phyloP scores from a whole-genome alignment of 768 basidiomycete genomes.

The Fomitopsis pulvina region DNA sequence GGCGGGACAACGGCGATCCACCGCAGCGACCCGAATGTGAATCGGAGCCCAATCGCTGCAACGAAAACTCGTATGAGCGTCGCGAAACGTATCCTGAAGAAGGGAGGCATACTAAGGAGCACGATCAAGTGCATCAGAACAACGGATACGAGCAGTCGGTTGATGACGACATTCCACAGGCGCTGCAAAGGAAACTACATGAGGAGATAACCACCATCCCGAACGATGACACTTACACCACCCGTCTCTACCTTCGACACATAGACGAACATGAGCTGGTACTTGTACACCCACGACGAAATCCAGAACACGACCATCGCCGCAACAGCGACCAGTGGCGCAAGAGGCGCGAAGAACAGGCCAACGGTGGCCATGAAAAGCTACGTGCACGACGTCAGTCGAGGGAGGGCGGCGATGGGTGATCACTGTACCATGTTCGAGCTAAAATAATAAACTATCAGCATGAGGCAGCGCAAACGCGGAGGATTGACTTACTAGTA shows the following conservation, averaged over 20 bases:
- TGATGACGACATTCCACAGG: slow-evolving; percentile 91
- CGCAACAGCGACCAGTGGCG: slow-evolving; percentile 82
- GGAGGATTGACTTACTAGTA: slow-evolving; percentile 55
- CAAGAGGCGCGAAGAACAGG: slow-evolving; percentile 89
- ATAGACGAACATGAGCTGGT: slow-evolving; percentile 94
- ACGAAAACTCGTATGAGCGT: neutral
- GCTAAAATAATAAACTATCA: neutral
- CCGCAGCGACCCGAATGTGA: slow-evolving; percentile 58
- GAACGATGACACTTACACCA: slow-evolving; percentile 51
- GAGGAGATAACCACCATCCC: neutral
- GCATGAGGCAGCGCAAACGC: neutral
- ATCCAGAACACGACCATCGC: slow-evolving; percentile 85
- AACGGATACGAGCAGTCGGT: slow-evolving; percentile 73
- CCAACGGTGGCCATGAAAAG: slow-evolving; percentile 92
- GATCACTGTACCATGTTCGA: slow-evolving; percentile 8
- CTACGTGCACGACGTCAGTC: slow-evolving; percentile 35
- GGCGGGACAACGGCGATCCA: slow-evolving; percentile 88
- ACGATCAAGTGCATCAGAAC: slow-evolving; percentile 85
- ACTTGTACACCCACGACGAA: slow-evolving; percentile 87
- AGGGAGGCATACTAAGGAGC: slow-evolving; percentile 65
- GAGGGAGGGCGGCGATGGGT: slow-evolving; percentile 7
- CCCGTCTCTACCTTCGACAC: slow-evolving; percentile 88
- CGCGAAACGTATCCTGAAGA: slow-evolving; percentile 6
- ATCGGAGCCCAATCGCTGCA: slow-evolving; percentile 80
- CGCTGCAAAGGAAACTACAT: slow-evolving; percentile 40